Evolutionary conservation across 2,329 filamentous ascomycete species (phyloP), one percentile per base, ranked within the genome.

Genomic region (Arthroderma uncinatum): DNA sequence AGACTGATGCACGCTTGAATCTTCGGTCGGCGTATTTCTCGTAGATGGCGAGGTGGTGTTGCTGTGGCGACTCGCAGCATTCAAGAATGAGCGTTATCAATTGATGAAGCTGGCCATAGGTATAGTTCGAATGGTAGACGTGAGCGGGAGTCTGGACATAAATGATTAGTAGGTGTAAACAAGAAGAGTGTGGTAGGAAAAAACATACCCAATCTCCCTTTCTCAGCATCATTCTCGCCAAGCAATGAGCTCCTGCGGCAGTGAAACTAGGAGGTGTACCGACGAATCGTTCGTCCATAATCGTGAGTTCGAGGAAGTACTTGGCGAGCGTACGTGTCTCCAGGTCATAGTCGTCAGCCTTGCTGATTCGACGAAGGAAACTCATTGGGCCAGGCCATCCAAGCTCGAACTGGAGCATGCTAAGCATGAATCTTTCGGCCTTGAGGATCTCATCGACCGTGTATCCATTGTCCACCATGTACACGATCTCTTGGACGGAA

Each of bases 311-410:
- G 25, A 98, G 79, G 73, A 98, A 96, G 74, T 98, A 98, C 75
- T 98, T 98, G 65, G 93, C 90, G 56, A 98, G 77, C 4, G 93
- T 97, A 37, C 93, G 83, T 9, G 92, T 96, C 74, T 98, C 92
- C 50, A 95, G 78, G 68, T 98, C 91, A 68, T 97, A 98, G 68
- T 96, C 90, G 69, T 98, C 93, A 12, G 93, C 93, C 76, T 97
- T 97, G 83, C 92, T 97, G 73, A 97, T 93, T 57, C 92, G 85
- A 60, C 93, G 83, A 60, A 98, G 79, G 74, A 98, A 98, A 76
- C 90, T 96, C 92, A 98, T 96, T 1, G 93, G 93, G 44, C 93
- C 93, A n/a, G 93, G 93, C 86, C 89, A 97, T 55, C 93, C 93
- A 56, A 98, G 82, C 73, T 96, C 90, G 68, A 95, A 98, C 65